phyloP scores from a whole-genome alignment of 1,284 basidiomycete species.

The Fomitopsis betulina region DNA sequence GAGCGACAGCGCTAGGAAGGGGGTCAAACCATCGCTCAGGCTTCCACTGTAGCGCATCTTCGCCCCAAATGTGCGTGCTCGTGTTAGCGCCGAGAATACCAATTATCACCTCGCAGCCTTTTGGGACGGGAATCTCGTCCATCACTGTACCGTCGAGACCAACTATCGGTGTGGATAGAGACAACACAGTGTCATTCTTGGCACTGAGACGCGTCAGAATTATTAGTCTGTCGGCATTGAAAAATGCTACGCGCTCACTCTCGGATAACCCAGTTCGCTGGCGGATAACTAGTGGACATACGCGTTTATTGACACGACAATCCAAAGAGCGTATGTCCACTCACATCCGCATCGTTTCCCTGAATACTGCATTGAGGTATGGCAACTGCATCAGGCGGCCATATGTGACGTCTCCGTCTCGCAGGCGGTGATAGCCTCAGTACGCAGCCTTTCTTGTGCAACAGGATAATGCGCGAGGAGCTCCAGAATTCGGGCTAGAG shows the following conservation, averaged over 20 bases:
- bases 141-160: conserved; percentile 28
- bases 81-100: conserved; percentile 44
- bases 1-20: conserved; percentile 13
- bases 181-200: conserved; percentile 16
- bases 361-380: conserved; percentile 13
- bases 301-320: not conserved
- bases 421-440: not conserved
- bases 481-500: not conserved
- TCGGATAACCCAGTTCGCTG: not conserved
- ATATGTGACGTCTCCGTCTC: conserved; percentile 9
- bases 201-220: conserved; percentile 9
- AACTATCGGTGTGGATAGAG: conserved; percentile 19
- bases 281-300: not conserved
- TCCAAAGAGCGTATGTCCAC: not conserved
- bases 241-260: not conserved
- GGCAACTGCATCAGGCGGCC: conserved; percentile 13
- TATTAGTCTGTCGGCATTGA: not conserved
- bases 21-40: conserved; percentile 26
- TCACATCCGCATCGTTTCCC: conserved; percentile 17
- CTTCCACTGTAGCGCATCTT: conserved; percentile 49
- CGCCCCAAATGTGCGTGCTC: conserved; percentile 47
- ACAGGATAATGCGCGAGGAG: conserved; percentile 3
- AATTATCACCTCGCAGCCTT: conserved; percentile 43
- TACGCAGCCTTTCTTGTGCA: conserved; percentile 4
- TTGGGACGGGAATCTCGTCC: conserved; percentile 35